These are phyloP conservation scores for Lodderomyces jiufengensis DNA, from an alignment of 1,139 yeast genomes.

Conservation along the genomic window DNA sequence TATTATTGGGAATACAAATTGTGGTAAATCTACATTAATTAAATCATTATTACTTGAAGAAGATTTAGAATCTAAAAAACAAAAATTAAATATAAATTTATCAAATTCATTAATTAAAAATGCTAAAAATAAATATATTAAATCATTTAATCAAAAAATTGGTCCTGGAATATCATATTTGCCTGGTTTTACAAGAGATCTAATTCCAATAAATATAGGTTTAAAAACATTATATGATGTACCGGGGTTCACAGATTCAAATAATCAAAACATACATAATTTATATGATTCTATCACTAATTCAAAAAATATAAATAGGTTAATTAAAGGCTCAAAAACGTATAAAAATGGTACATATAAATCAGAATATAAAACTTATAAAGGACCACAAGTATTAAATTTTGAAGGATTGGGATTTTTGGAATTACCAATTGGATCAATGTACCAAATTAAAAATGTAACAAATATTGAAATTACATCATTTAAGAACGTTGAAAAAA, in stretches of 20 bases:
- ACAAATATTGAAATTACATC: constrained; percentile 27
- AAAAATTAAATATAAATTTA: constrained; percentile 8
- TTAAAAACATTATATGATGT: constrained; percentile 44
- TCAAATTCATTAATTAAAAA: constrained; percentile 10
- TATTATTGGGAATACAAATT: constrained; percentile 68
- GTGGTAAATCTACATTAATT: constrained; percentile 72
- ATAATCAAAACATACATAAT: constrained; percentile 29
- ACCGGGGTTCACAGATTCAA: constrained; percentile 48
- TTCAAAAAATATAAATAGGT: constrained; percentile 28
- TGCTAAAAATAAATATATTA: constrained; percentile 14
- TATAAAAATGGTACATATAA: constrained; percentile 33
- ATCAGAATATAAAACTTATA: constrained; percentile 36
- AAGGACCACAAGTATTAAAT: constrained; percentile 45
- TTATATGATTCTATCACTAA: constrained; percentile 15
- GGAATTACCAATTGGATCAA: constrained; percentile 33
- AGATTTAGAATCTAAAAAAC: constrained; percentile 10
- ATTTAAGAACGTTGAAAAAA: constrained; percentile 28
- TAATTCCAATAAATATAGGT: constrained; percentile 32
- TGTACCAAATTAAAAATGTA: constrained; percentile 42
- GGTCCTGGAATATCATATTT: constrained; percentile 49
- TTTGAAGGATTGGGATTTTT: constrained; percentile 63
- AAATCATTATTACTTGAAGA: constrained; percentile 40
- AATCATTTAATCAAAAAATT: constrained; percentile 18
- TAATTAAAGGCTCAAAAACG: constrained; percentile 37
- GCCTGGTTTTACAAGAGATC: constrained; percentile 57